A percentile compares a stretch with the other conserved stretches of the same genome.
These are phyloP conservation scores for Sarocladium oryzae DNA, from an alignment of 2,329 filamentous ascomycete species.

Conservation along the genomic window DNA sequence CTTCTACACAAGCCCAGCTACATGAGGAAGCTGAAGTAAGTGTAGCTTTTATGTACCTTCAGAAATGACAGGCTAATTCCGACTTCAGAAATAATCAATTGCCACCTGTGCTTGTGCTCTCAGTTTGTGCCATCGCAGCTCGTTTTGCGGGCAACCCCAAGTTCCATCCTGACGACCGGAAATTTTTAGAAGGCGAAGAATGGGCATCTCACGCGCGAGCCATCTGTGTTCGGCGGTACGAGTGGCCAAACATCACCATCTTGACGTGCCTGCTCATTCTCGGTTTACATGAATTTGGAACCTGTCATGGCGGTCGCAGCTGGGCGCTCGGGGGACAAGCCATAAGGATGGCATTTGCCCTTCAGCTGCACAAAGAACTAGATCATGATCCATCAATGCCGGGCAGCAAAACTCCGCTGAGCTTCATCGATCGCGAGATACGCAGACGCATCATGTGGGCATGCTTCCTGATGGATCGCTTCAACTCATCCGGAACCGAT, in stretches of 20 bases:
- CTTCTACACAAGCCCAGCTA: conserved; percentile 95
- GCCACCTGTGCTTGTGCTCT: conserved; percentile 85
- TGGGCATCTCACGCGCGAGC: conserved; percentile 86
- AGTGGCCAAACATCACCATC: conserved; percentile 94
- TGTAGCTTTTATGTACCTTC: conserved; percentile 14
- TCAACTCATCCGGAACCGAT: conserved; percentile 93
- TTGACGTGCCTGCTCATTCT: conserved; percentile 84
- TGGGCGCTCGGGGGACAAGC: conserved; percentile 96
- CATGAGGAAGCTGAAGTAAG: conserved; percentile 74
- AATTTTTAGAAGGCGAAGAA: conserved; percentile 78
- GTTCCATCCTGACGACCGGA: conserved; percentile 64
- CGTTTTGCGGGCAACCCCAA: conserved; percentile 87
- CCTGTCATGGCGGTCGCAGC: conserved; percentile 89
- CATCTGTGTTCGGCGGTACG: conserved; percentile 81
- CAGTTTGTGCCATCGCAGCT: conserved; percentile 91
- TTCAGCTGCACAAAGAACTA: conserved; percentile 88
- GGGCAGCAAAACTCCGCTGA: conserved; percentile 60
- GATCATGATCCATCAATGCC: conserved; percentile 70
- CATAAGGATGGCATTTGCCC: conserved; percentile 91
- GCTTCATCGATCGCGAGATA: conserved; percentile 90
- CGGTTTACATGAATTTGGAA: conserved; percentile 91
- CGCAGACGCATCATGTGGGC: conserved; percentile 95
- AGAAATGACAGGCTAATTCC: conserved; percentile 1
- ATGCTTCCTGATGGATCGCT: conserved; percentile 94
- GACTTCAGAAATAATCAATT: conserved; percentile 44